Evolutionary conservation across 2,329 filamentous ascomycete genomes (phyloP), one percentile per base, ranked within the genome.

Genomic region (Knoxdaviesia proteae): DNA sequence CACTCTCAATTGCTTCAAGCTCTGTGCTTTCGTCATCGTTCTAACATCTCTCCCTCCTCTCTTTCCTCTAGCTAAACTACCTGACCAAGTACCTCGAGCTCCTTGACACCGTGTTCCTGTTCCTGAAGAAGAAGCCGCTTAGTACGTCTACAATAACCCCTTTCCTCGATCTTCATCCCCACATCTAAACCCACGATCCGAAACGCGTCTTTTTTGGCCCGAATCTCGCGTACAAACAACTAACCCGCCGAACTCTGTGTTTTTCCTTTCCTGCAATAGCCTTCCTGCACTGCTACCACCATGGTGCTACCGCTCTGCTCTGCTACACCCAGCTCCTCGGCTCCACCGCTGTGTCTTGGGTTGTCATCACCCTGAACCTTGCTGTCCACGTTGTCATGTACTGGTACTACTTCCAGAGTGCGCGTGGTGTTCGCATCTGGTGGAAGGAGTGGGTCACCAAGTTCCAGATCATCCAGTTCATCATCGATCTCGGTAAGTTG

Each of bases 371-470:
- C 43, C 75, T 96, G 53, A 96, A 96, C 72, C 66, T 96, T 56
- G 76, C 75, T 49, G 88, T 96, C 44, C 88, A 96, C 65, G 88
- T 96, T 46, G 82, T 94, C 58, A 96, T 96, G 88, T 96, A 96
- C 79, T 94, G 87, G 87, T 96, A 96, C 77, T 96, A 96, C 75
- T 96, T 96, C 79, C 88, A 96, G 72, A 88, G 84, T 57, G 87
- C 88, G 44, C 86, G 88, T 53, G 90, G 90, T 52, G 76, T 96
- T 61, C 80, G 79, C 56, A 90, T 94, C 64, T 94, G 87, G 87
- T 96, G 88, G 88, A 96, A 96, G 80, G 84, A 94, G 67, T 96
- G 88, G 80, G 92, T 96, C 59, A 96, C 88, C 53, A 83, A 87
- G 57, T 80, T 94, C 57, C 88, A 96, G 65, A 96, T 96, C 62